These are phyloP conservation scores for Teunomyces cretensis DNA, from an alignment of 805 yeast species.

Conservation along the genomic window DNA sequence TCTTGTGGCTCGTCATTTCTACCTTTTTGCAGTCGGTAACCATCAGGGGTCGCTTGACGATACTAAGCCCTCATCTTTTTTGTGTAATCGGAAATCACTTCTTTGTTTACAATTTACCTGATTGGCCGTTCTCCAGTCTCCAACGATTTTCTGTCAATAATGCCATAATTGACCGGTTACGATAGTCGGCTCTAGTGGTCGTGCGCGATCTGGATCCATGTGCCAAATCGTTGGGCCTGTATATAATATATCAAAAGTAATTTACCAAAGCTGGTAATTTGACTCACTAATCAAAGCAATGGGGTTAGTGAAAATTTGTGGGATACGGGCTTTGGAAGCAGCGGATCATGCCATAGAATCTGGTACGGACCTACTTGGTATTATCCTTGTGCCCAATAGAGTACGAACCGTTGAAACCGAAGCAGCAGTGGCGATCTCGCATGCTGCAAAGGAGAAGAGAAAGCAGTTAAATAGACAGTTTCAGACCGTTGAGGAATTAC, in stretches of 20 bases:
- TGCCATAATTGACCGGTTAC: no score
- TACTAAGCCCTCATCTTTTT: no score
- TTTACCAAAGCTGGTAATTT: no score
- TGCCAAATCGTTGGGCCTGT: not conserved
- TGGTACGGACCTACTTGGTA: slow-evolving; percentile 80
- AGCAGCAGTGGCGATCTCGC: slow-evolving; percentile 28
- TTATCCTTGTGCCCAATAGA: slow-evolving; percentile 82
- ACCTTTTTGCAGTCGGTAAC: no score
- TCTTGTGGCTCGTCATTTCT: no score
- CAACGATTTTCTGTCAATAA: not conserved
- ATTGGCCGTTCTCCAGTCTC: no score
- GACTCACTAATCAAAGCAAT: not conserved
- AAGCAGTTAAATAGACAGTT: slow-evolving; percentile 14
- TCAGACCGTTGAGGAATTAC: slow-evolving; percentile 18
- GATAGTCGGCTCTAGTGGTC: no score
- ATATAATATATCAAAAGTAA: no score
- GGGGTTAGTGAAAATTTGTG: slow-evolving; percentile 71
- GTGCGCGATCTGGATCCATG: no score
- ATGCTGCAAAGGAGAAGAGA: slow-evolving; percentile 26
- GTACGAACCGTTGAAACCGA: slow-evolving; percentile 58
- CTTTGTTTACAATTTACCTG: no score
- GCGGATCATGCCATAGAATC: slow-evolving; percentile 66
- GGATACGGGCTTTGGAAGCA: slow-evolving; percentile 64
- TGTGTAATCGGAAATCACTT: no score
- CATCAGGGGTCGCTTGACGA: no score